Percentiles rank a stretch among this genome's conserved stretches.
phyloP scores from a whole-genome alignment of 345 rosid species.

The Pistacia vera region DNA sequence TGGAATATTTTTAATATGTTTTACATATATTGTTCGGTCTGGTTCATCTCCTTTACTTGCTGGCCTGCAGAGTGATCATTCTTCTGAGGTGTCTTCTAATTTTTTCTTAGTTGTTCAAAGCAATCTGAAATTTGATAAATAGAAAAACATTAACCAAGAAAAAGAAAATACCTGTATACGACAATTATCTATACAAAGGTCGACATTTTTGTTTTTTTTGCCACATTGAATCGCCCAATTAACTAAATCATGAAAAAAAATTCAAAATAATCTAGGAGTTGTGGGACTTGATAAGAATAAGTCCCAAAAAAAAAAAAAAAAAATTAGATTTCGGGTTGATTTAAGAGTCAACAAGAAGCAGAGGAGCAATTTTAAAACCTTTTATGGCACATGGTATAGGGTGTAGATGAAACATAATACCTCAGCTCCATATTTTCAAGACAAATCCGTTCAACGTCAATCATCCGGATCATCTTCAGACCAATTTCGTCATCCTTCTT shows the following conservation, averaged over 20 bases:
- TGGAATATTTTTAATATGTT: slow-evolving; percentile 84
- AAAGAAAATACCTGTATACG: slow-evolving; percentile 59
- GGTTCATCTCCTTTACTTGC: slow-evolving; percentile 36
- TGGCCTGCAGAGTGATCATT: slow-evolving; percentile 40
- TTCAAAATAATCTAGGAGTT: background rate
- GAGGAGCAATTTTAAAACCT: background rate
- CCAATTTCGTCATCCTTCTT: slow-evolving; percentile 38
- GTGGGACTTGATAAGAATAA: too few relatives aligned
- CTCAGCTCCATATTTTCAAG: slow-evolving; percentile 67
- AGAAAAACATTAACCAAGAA: background rate
- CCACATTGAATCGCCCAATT: too few relatives aligned
- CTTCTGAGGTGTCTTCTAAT: background rate
- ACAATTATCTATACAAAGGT: slow-evolving; percentile 82
- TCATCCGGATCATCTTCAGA: slow-evolving; percentile 36
- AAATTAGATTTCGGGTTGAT: too few relatives aligned
- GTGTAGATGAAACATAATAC: slow-evolving; percentile 25
- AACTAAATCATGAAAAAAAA: background rate
- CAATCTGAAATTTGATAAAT: background rate
- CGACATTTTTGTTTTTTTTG: too few relatives aligned
- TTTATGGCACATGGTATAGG: background rate
- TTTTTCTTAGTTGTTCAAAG: background rate
- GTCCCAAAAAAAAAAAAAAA: background rate
- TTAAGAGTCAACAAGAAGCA: background rate
- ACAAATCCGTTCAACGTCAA: slow-evolving; percentile 60
- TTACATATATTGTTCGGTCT: slow-evolving; percentile 58